phyloP scores from a whole-genome alignment of 2,329 filamentous ascomycete genomes.

The Aspergillus carbonarius region DNA sequence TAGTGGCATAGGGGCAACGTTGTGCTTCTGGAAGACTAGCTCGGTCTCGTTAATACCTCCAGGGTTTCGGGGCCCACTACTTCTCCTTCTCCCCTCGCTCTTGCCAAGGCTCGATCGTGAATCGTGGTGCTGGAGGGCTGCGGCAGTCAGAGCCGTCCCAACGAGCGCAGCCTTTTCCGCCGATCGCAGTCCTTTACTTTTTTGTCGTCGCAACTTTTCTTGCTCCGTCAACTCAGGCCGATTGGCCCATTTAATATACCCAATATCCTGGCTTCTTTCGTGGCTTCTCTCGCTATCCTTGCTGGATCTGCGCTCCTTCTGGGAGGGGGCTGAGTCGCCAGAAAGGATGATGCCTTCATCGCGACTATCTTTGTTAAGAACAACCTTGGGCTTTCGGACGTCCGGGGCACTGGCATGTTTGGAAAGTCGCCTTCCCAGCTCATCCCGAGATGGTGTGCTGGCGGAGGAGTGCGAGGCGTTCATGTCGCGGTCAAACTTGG shows the following conservation, averaged over 20 bases:
- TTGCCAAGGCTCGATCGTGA: constrained; percentile 59
- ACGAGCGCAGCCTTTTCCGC: constrained; percentile 56
- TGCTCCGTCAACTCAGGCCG: constrained; percentile 52
- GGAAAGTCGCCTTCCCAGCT: constrained; percentile 54
- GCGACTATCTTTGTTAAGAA: constrained; percentile 58
- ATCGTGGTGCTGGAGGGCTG: constrained; percentile 63
- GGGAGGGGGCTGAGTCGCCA: constrained; percentile 51
- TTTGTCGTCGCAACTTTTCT: constrained; percentile 53
- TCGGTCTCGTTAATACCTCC: constrained; percentile 58
- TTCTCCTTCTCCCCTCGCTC: constrained; percentile 42
- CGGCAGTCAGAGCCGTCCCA: constrained; percentile 60
- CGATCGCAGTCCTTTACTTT: constrained; percentile 56
- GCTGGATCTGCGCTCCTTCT: constrained; percentile 54
- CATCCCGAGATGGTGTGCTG: constrained; percentile 57
- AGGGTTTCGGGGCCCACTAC: constrained; percentile 29
- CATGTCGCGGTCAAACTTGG: constrained; percentile 65
- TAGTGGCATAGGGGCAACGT: constrained; percentile 80
- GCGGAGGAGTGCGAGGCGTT: constrained; percentile 61
- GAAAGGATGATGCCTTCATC: constrained; percentile 60
- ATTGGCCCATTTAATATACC: constrained; percentile 45
- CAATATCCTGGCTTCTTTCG: constrained; percentile 48
- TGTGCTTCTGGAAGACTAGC: constrained; percentile 52
- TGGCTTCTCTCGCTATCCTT: constrained; percentile 50
- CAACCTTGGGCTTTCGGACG: constrained; percentile 61
- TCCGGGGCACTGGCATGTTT: constrained; percentile 63